Percentiles rank a stretch among this genome's conserved stretches.
These are phyloP conservation scores for Breynia disticha DNA, from an alignment of 441 rosid genomes.

Conservation along the genomic window DNA sequence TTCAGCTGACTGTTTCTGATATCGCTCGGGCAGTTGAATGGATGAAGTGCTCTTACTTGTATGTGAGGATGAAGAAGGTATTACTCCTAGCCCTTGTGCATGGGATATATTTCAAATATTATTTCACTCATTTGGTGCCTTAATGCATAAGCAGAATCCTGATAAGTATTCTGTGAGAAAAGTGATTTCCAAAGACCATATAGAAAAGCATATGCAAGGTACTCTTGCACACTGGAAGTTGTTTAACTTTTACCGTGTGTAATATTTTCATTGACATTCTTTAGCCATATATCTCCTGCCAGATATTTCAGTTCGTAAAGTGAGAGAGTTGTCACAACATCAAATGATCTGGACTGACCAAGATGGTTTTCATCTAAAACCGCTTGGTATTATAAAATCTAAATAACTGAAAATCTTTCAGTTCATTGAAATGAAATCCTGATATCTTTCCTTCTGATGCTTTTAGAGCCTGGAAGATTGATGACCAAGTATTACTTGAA, in stretches of 20 bases:
- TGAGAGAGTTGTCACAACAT: slow-evolving; percentile 62
- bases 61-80: slow-evolving; percentile 91
- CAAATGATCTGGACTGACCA: slow-evolving; percentile 88
- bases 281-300: slow-evolving; percentile 22
- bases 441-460: slow-evolving; percentile 7
- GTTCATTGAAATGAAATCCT: slow-evolving; percentile 13
- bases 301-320: slow-evolving; percentile 81
- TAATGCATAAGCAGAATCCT: slow-evolving; percentile 56
- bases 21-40: slow-evolving; percentile 86
- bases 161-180: slow-evolving; percentile 69
- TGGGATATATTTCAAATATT: slow-evolving; percentile 1
- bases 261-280: slow-evolving; percentile 6
- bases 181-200: slow-evolving; percentile 63
- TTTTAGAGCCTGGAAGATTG: slow-evolving; percentile 82
- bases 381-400: slow-evolving; percentile 55
- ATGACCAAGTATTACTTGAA: slow-evolving; percentile 96
- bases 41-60: slow-evolving; percentile 93
- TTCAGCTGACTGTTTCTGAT: slow-evolving; percentile 78
- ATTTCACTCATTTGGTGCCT: slow-evolving; percentile 15
- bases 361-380: slow-evolving; percentile 84
- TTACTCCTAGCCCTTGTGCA: slow-evolving; percentile 13
- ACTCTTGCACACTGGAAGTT: slow-evolving; percentile 10
- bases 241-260: slow-evolving; percentile 2
- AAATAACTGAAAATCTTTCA: slow-evolving; percentile 11
- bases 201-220: slow-evolving; percentile 93